phyloP scores from a whole-genome alignment of 345 rosid genomes.

The Hirschfeldia incana region DNA sequence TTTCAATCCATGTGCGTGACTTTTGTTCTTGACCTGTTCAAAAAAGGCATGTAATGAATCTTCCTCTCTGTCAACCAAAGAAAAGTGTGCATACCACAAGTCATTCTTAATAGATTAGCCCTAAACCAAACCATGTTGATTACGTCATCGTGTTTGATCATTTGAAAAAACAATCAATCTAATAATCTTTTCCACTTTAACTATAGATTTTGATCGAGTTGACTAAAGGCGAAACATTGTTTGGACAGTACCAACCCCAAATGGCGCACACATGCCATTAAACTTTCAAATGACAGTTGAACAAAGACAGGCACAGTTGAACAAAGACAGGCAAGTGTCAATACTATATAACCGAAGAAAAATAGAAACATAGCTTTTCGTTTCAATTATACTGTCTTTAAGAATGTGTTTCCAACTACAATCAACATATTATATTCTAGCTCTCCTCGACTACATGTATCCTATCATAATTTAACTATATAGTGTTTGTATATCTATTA shows the following conservation, averaged over 20 bases:
- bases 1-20: conserved; percentile 9
- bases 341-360: background rate
- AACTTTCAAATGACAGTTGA: background rate
- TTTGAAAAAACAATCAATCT: conserved; percentile 11
- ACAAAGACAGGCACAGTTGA: background rate
- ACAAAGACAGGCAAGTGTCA: conserved; percentile 10
- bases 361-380: background rate
- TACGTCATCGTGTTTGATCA: background rate
- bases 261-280: conserved; percentile 5
- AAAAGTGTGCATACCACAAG: conserved; percentile 22
- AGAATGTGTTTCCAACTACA: background rate
- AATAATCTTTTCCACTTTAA: background rate
- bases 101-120: background rate
- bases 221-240: conserved; percentile 1
- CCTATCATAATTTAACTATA: background rate
- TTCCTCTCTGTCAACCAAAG: conserved; percentile 5
- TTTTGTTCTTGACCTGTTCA: conserved; percentile 28
- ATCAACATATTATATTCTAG: background rate
- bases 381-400: background rate
- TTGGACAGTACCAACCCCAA: conserved; percentile 21
- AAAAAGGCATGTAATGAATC: conserved; percentile 18
- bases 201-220: background rate
- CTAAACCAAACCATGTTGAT: conserved; percentile 1
- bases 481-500: background rate
- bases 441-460: background rate